Base-by-base conservation (phyloP, 1,284 basidiomycete genomes). In the Boletus smithii region DNA sequence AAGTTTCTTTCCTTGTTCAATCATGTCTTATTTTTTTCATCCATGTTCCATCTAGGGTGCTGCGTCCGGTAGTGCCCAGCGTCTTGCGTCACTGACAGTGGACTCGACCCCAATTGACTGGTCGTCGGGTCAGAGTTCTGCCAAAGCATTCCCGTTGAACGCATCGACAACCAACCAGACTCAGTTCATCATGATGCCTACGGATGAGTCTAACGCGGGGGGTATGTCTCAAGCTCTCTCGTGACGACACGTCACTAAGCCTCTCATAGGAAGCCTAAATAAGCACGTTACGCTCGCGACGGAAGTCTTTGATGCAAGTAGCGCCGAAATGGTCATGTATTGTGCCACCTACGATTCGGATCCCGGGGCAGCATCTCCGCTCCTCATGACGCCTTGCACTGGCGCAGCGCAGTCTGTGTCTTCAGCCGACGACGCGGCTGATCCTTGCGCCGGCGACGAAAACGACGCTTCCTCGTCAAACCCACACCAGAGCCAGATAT, bases 321-420 rank as follows among this genome's bases (percentile, higher is more conserved):
- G 57, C 8, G 72, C 72, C 0, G 43, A 57, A 11, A 67, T 74
- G 49, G 60, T 70, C 47, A 53, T 62, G 8, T 81, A 72, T 59
- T 88, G 85, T 53, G 79, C 78, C 3, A 84, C 83, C 3, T 87
- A 77, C 58, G 71, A 85, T 53, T 71, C 77, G 4, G 65, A 72
- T 32, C 80, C 81, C 3, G 51, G 66, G 8, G 54, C 65, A 1
- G 71, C 80, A 0, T 69, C 73, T 9, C 73, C 77, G 6, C 68
- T 86, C 56, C 73, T 70, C 4, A 73, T 79, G 59, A 62, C 74
- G 45, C 58, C 55, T 11, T 86, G 83, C 55, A 50, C 52, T 9
- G 84, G 79, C 53, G 45, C 53, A 30, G 42, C 51, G 14, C 51
- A 35, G 6, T 30, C 47, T 3, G n/a, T 7, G 0, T 23, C 45